phyloP scores from a whole-genome alignment of 1,139 yeast species.

The Suhomyces yuchorum region DNA sequence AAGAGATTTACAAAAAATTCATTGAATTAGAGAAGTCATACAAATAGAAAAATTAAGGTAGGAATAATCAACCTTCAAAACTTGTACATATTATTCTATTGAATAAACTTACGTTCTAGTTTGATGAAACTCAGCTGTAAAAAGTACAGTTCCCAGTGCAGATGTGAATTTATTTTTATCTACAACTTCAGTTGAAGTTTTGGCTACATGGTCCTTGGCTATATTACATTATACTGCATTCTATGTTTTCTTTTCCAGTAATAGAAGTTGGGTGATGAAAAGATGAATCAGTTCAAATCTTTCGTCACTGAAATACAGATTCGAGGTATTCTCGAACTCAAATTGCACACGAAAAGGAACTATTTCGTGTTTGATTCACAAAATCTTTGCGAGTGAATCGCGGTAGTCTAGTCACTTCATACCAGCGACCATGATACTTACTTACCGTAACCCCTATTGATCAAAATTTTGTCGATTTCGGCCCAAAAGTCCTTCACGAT shows the following conservation, averaged over 20 bases:
- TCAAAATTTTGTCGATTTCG: slow-evolving; percentile 61
- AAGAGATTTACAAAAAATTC: slow-evolving; percentile 54
- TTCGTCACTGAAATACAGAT: neutral
- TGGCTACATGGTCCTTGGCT: neutral
- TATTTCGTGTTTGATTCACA: too few relatives aligned
- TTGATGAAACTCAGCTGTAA: too few relatives aligned
- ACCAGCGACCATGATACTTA: neutral
- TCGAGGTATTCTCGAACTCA: neutral
- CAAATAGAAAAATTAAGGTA: slow-evolving; percentile 18
- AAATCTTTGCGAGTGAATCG: too few relatives aligned
- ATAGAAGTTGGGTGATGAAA: too few relatives aligned
- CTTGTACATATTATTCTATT: neutral
- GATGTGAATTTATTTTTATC: too few relatives aligned
- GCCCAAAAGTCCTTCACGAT: slow-evolving; percentile 86
- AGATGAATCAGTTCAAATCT: neutral
- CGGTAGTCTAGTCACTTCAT: too few relatives aligned
- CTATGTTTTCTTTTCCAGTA: neutral
- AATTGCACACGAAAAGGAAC: neutral
- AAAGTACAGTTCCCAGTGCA: neutral
- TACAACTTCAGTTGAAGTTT: too few relatives aligned
- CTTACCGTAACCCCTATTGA: slow-evolving; percentile 45
- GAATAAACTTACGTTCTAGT: too few relatives aligned
- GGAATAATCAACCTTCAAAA: too few relatives aligned
- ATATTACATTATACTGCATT: neutral
- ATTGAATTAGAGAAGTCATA: slow-evolving; percentile 51